Evolutionary conservation across 768 basidiomycete genomes (phyloP).

Genomic region (Xerocomellus dryophilus): DNA sequence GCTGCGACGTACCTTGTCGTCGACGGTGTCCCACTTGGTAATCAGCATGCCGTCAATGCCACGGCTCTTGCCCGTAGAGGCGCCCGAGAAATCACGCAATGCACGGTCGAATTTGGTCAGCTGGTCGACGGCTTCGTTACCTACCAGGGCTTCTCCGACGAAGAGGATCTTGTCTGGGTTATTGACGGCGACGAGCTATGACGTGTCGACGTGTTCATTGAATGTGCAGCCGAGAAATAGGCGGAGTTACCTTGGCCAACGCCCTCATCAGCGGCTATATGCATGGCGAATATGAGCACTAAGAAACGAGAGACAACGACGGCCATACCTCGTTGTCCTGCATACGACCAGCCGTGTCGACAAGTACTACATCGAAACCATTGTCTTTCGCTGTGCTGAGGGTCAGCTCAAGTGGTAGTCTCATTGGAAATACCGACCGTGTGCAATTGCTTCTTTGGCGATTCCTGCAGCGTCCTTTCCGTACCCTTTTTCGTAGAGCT

Average conservation of each 20-base stretch:
- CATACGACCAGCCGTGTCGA: constrained; percentile 98
- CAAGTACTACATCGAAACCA: constrained; percentile 93
- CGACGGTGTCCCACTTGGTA: constrained; percentile 99
- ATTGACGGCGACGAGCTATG: constrained; percentile 85
- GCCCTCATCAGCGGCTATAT: constrained; percentile 91
- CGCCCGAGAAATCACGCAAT: constrained; percentile 85
- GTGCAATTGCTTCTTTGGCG: constrained; percentile 88
- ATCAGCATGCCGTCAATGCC: constrained; percentile 98
- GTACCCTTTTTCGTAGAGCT: constrained; percentile 94
- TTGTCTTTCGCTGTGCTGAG: constrained; percentile 68
- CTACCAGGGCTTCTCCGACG: constrained; percentile 96
- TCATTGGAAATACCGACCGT: constrained; percentile 53
- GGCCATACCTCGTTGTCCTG: constrained; percentile 90
- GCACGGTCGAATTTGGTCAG: constrained; percentile 95
- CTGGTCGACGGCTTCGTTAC: constrained; percentile 98
- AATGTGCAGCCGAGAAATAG: not conserved
- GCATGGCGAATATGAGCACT: constrained; percentile 3
- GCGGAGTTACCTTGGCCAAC: constrained; percentile 73
- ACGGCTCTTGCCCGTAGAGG: constrained; percentile 63
- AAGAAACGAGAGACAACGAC: not conserved
- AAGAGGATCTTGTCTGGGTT: constrained; percentile 97
- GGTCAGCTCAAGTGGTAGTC: not conserved
- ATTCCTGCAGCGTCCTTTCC: constrained; percentile 99
- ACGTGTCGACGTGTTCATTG: not conserved
- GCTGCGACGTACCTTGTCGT: constrained; percentile 71